Base-by-base conservation (phyloP, 176 grass and related monocot genomes). In the Zoysia japonica region DNA sequence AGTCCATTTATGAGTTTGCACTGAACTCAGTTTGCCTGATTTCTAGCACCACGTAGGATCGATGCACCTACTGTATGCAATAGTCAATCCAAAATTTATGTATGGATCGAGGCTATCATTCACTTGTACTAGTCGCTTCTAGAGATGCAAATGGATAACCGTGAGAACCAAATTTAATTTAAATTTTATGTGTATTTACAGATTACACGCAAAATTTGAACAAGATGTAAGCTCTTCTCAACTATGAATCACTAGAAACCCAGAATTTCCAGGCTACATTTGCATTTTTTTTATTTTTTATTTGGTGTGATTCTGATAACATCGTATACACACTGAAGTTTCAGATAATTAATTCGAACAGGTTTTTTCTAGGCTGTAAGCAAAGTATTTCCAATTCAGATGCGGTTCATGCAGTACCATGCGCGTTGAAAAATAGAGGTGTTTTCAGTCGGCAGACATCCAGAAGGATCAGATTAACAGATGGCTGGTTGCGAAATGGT, bases 21-120 rank as follows among this genome's bases (percentile, higher is more conserved):
- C 62, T 60, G 52, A 80, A 68, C 61, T 80, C 70, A 49, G 70
- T 75, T 79, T 75, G 84, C 42, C 52, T 75, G 45, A 59, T 74
- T 17, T 63, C 45, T 69, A 47, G 63, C 76, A 69, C 78, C 19
- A 68, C 59, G 59, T 78, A 61, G 68, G 60, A 28, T 28, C 28
- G 66, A 69, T 61, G 76, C 50, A 48, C 42, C 66, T 15, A 65
- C 37, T 81, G 82, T 82, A 41, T 40, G 40, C 62, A 38, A 37
- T 76, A 42, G 44, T 66, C 19, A n/a, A 59, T 72, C 82, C 66
- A 61, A 45, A 65, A 47, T 85, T 81, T 88, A 56, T 71, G 43
- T 60, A 38, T 85, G 82, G 77, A 85, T 85, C 48, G 42, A 85
- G 56, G 71, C 66, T 81, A 85, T 77, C 76, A 51, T 89, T 85